Base-by-base conservation (phyloP, 331 rosid genomes). In the Ulmus americana region DNA sequence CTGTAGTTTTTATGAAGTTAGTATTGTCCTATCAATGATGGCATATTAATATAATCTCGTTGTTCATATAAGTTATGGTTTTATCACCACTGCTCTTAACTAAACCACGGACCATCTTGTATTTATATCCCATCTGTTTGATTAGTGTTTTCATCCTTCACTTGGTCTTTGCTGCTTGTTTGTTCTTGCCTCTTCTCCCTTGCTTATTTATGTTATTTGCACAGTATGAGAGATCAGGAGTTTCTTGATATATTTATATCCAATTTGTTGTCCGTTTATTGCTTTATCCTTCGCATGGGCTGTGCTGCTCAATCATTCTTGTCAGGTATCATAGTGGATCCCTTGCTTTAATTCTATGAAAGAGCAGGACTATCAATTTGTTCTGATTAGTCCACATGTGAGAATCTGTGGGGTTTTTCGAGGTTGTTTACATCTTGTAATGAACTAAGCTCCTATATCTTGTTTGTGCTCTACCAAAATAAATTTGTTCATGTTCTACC, bases 1-100 rank as follows among this genome's bases (percentile, higher is more conserved):
- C 71, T 78, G 74, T 76, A 83, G 13, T 63, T 72, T 58, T 75
- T 75, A 65, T 70, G 72, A 77, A 82, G 53, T 70, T 70, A 55
- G 71, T 70, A 70, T 48, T 65, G 35, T 61, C 59, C 51, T 61
- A 57, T 80, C 59, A 59, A 61, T 53, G 43, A 69, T 64, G 62
- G 70, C 58, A 39, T 42, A 11, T 44, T 76, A 74, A 65, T 76
- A 47, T 75, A 61, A 49, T 75, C 77, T 76, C 43, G 4, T 79
- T 74, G 66, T 82, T 84, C 83, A 55, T 70, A 38, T 20, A 20
- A 20, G 22, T 20, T 20, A 20, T 77, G 79, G 71, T 75, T 3
- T 45, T 5, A 10, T 42, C 53, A 48, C 53, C 20, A 1, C 1
- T 50, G 28, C 14, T 8, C 40, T 77, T 55, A 66, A 67, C 70